These are phyloP conservation scores for Elsinoe perseae DNA, from an alignment of 2,329 filamentous ascomycete genomes.

Conservation along the genomic window DNA sequence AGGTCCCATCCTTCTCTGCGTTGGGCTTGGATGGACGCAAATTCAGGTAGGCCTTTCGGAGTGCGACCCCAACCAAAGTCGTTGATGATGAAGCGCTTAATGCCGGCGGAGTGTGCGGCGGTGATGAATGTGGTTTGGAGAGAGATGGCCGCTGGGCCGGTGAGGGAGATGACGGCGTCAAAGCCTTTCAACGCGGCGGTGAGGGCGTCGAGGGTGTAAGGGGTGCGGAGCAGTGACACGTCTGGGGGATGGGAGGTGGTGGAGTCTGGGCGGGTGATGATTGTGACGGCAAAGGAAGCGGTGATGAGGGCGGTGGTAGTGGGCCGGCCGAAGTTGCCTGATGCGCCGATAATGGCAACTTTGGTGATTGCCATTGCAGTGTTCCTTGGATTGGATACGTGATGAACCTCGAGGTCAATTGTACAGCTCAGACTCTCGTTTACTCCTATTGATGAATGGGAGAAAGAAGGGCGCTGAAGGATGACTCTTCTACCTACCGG, in stretches of 20 bases:
- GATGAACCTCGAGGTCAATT: too few relatives aligned
- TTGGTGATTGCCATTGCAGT: not conserved
- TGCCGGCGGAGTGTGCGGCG: slow-evolving; percentile 19
- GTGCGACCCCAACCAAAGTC: slow-evolving; percentile 29
- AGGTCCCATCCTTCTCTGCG: slow-evolving; percentile 17
- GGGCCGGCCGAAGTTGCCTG: slow-evolving; percentile 22
- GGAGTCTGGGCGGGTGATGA: slow-evolving; percentile 43
- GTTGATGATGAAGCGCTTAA: slow-evolving; percentile 20
- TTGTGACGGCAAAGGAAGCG: slow-evolving; percentile 42
- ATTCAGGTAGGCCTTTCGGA: slow-evolving; percentile 17
- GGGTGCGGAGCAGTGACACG: slow-evolving; percentile 29
- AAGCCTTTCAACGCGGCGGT: slow-evolving; percentile 31
- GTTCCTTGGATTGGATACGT: not conserved
- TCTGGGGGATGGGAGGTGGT: slow-evolving; percentile 26
- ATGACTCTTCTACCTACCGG: not conserved
- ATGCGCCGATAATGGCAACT: slow-evolving; percentile 12
- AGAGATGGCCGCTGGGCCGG: slow-evolving; percentile 17
- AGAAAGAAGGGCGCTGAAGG: not conserved
- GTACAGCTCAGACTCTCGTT: too few relatives aligned
- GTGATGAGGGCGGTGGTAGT: slow-evolving; percentile 18
- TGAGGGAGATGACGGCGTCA: slow-evolving; percentile 20
- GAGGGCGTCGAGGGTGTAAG: slow-evolving; percentile 39
- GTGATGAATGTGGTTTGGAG: slow-evolving; percentile 18
- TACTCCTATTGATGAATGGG: not conserved
- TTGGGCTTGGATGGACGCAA: slow-evolving; percentile 10